Conservation (phyloP, 2,329 filamentous ascomycete species). For the Sclerotinia nivalis region DNA sequence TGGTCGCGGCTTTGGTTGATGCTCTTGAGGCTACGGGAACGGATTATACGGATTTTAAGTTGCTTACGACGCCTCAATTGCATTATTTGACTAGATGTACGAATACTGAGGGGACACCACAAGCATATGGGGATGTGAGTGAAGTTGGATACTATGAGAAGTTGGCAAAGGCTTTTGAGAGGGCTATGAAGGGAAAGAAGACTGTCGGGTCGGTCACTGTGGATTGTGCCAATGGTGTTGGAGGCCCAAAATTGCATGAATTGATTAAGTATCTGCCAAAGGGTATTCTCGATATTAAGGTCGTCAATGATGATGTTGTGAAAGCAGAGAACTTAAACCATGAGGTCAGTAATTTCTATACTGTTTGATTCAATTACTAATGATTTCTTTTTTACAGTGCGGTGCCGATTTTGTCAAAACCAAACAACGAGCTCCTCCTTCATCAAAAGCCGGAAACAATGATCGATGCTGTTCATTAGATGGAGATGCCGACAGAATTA, state of each 20-base stretch:
- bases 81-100: slow-evolving; percentile 94
- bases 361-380: slow-evolving; percentile 17
- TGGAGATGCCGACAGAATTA: slow-evolving; percentile 90
- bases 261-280: slow-evolving; percentile 79
- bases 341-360: slow-evolving; percentile 58
- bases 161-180: slow-evolving; percentile 79
- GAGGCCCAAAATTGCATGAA: slow-evolving; percentile 85
- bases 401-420: slow-evolving; percentile 98
- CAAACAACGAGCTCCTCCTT: slow-evolving; percentile 84
- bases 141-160: slow-evolving; percentile 96
- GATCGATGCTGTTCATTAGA: slow-evolving; percentile 89
- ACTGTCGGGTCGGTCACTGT: slow-evolving; percentile 75
- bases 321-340: slow-evolving; percentile 87
- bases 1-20: slow-evolving; percentile 76
- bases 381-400: slow-evolving; percentile 56
- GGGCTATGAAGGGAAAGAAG: slow-evolving; percentile 75
- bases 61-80: slow-evolving; percentile 94
- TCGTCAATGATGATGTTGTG: slow-evolving; percentile 91
- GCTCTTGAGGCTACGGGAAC: slow-evolving; percentile 75
- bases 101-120: slow-evolving; percentile 86
- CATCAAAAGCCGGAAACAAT: slow-evolving; percentile 72
- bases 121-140: slow-evolving; percentile 84
- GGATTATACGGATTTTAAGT: slow-evolving; percentile 80
- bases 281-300: slow-evolving; percentile 74
- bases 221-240: slow-evolving; percentile 96